phyloP scores from a whole-genome alignment of 371 early-diverging fungal genomes.

The Circinella minor region DNA sequence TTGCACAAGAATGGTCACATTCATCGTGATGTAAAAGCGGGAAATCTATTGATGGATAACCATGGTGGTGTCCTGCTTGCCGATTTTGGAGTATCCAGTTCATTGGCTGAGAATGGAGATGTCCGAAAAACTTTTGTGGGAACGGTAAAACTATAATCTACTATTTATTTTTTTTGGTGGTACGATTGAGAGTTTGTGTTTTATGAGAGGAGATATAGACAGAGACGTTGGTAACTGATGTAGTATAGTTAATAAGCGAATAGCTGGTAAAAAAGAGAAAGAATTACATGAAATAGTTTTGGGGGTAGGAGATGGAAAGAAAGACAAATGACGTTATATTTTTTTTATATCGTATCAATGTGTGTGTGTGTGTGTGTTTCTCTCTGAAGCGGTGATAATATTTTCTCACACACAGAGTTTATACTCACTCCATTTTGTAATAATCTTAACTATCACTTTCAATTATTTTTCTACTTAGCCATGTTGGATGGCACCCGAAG shows the following conservation, averaged over 20 bases:
- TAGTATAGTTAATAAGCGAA: background rate
- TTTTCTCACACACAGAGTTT: slow-evolving; percentile 11
- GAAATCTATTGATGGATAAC: slow-evolving; percentile 85
- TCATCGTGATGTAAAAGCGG: slow-evolving; percentile 93
- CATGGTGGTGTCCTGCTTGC: slow-evolving; percentile 85
- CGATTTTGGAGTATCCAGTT: slow-evolving; percentile 91
- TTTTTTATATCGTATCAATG: background rate
- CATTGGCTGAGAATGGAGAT: slow-evolving; percentile 80
- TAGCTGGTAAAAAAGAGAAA: background rate
- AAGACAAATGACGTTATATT: slow-evolving; percentile 8
- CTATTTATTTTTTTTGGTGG: no score
- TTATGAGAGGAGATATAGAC: no score
- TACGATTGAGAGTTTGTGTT: no score
- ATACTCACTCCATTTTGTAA: background rate
- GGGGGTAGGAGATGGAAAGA: background rate
- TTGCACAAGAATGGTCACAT: slow-evolving; percentile 89
- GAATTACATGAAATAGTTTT: no score
- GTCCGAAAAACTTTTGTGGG: slow-evolving; percentile 91
- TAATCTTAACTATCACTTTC: background rate
- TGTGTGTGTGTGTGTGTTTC: no score
- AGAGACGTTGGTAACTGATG: no score
- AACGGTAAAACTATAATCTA: slow-evolving; percentile 43
- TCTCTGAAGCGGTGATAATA: background rate
- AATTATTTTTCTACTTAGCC: slow-evolving; percentile 42
- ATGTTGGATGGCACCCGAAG: slow-evolving; percentile 93